phyloP scores from a whole-genome alignment of 1,284 basidiomycete species.

The Stereum hirsutum region DNA sequence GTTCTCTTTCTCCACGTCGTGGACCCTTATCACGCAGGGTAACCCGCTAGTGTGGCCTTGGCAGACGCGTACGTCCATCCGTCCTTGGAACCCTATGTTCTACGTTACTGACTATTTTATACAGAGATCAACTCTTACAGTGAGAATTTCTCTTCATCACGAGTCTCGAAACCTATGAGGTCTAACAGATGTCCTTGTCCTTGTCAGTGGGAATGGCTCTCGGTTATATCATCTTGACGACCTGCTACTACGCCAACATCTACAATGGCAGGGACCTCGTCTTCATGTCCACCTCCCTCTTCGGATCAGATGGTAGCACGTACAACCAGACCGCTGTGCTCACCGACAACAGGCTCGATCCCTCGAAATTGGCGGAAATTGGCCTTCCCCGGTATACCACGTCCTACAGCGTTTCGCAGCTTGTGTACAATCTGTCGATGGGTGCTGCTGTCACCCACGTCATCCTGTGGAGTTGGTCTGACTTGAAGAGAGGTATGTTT shows the following conservation, averaged over 20 bases:
- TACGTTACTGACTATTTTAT: slow-evolving; percentile 4
- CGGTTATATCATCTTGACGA: slow-evolving; percentile 36
- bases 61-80: slow-evolving; percentile 31
- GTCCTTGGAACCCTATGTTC: no score
- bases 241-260: slow-evolving; percentile 38
- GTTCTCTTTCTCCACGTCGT: slow-evolving; percentile 38
- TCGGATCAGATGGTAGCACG: slow-evolving; percentile 27
- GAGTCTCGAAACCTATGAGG: neutral
- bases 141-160: slow-evolving; percentile 11
- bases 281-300: slow-evolving; percentile 42
- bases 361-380: slow-evolving; percentile 24
- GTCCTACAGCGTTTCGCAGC: slow-evolving; percentile 38
- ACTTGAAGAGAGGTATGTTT: slow-evolving; percentile 23
- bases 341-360: slow-evolving; percentile 31
- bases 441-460: slow-evolving; percentile 40
- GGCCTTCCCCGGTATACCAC: slow-evolving; percentile 41
- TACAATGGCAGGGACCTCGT: slow-evolving; percentile 37
- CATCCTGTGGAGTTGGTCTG: slow-evolving; percentile 42
- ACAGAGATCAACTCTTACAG: slow-evolving; percentile 31
- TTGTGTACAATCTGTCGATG: slow-evolving; percentile 40
- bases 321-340: slow-evolving; percentile 40
- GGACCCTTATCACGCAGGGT: slow-evolving; percentile 46
- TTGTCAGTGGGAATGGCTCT: slow-evolving; percentile 40
- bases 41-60: slow-evolving; percentile 41
- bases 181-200: neutral